Evolutionary conservation across 2,329 filamentous ascomycete species (phyloP), one percentile per base, ranked within the genome.

Genomic region (Colletotrichum brevisporum): DNA sequence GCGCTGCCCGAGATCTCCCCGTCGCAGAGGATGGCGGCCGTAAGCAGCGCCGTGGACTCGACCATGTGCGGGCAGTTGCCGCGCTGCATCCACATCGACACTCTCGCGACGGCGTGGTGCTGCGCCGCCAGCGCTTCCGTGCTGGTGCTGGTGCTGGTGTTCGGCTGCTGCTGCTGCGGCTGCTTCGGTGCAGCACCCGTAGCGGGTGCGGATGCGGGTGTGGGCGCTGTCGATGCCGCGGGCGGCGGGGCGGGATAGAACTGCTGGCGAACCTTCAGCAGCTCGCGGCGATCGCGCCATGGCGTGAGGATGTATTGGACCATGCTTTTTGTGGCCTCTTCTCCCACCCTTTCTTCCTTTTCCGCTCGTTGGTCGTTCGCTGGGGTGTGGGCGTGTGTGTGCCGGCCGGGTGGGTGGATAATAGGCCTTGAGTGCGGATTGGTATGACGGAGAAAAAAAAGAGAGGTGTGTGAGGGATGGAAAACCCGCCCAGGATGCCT

Each of bases 41-140:
- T 88, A 68, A 96, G 83, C 71, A 94, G 86, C 3, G 91, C 91
- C 50, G 93, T 95, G 43, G 91, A 92, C 80, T 95, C 93, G 62
- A 95, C 88, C 79, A 94, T 85, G 81, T 95, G 91, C 63, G 93
- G 93, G 71, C 94, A 92, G 74, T 89, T 89, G 72, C 90, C 90
- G 77, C 92, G 88, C 75, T 91, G 87, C 85, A 92, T 89, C 91
- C 91, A 92, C 80, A 91, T 86, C 50, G 86, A 86, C 56, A 91
- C 88, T 58, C 86, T 83, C 58, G 87, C 86, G 56, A 91, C 87
- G 67, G 88, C 85, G 58, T 77, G 73, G 69, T 84, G 80, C 74
- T 83, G 82, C 69, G 79, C 77, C 63, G 76, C 67, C 63, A 75
- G 71, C 69, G 74, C 71, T 47, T 71, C 70, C 65, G 72, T 10